Evolutionary conservation across 306 rosid species (phyloP).

Genomic region (Trifolium pratense): DNA sequence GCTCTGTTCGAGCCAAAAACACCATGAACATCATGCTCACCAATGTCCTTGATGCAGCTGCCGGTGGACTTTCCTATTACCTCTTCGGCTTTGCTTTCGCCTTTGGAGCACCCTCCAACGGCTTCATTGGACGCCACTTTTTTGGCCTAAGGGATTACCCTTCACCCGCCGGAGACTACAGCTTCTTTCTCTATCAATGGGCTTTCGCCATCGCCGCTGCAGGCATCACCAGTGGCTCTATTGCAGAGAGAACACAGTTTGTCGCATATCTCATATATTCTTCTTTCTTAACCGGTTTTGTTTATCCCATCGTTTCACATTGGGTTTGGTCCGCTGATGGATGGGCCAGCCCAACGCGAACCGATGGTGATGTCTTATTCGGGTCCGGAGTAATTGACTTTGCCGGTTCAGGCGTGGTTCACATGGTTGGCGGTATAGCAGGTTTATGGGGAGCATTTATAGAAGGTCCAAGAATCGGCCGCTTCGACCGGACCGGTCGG

Average conservation of each 20-base stretch:
- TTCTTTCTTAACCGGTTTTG: conserved; percentile 72
- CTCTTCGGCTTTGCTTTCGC: conserved; percentile 87
- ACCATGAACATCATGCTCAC: conserved; percentile 97
- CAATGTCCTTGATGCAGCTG: conserved; percentile 84
- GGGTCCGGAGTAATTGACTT: conserved; percentile 71
- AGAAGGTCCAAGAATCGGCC: conserved; percentile 84
- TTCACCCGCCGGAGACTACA: conserved; percentile 50
- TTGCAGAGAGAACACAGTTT: conserved; percentile 81
- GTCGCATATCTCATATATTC: conserved; percentile 82
- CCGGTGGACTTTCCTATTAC: conserved; percentile 78
- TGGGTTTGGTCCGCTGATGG: conserved; percentile 82
- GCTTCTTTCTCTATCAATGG: conserved; percentile 88
- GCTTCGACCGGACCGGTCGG: conserved; percentile 64
- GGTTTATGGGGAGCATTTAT: conserved; percentile 79
- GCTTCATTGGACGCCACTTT: conserved; percentile 78
- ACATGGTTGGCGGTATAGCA: conserved; percentile 85
- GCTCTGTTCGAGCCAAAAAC: conserved; percentile 88
- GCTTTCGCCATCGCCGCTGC: conserved; percentile 85
- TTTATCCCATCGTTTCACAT: conserved; percentile 74
- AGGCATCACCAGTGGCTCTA: conserved; percentile 84
- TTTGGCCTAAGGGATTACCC: conserved; percentile 64
- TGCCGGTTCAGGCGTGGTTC: conserved; percentile 76
- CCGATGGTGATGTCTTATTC: conserved; percentile 38
- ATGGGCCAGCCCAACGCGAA: conserved; percentile 66
- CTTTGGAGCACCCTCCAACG: conserved; percentile 72